Percentiles rank a stretch among this genome's conserved stretches.
Conservation (phyloP, 1,284 basidiomycete species). For the Ustilago curta region DNA sequence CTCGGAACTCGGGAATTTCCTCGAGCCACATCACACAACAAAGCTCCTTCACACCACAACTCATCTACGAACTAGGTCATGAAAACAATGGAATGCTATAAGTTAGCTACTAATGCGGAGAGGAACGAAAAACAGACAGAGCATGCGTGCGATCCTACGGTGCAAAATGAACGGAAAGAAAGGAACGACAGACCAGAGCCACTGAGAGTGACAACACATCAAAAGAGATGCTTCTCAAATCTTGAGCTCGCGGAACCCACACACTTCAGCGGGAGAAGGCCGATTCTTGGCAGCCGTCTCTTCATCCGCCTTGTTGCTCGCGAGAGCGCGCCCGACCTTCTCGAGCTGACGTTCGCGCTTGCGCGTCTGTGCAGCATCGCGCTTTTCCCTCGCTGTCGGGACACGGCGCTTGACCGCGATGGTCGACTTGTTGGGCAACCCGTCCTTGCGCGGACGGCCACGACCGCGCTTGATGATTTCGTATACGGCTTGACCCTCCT, state of each 20-base stretch:
- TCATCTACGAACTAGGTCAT: too few relatives aligned
- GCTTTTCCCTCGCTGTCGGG: conserved; percentile 46
- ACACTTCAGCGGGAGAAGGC: conserved; percentile 47
- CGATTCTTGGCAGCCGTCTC: conserved; percentile 11
- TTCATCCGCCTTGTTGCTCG: conserved; percentile 3
- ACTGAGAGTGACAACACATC: background rate
- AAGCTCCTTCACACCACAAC: too few relatives aligned
- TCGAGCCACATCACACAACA: too few relatives aligned
- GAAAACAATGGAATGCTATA: too few relatives aligned
- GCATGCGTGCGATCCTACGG: background rate
- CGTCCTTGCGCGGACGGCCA: conserved; percentile 49
- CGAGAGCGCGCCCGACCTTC: conserved; percentile 25
- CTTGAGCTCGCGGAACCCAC: conserved; percentile 59
- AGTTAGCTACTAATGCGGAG: too few relatives aligned
- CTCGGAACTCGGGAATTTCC: too few relatives aligned
- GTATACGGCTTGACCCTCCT: conserved; percentile 18
- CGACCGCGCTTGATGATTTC: conserved; percentile 51
- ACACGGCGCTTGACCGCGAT: conserved; percentile 43
- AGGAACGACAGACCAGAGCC: background rate
- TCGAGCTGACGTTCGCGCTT: conserved; percentile 50
- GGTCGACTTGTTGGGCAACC: conserved; percentile 52
- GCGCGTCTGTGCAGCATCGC: conserved; percentile 46
- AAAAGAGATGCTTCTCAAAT: conserved; percentile 24
- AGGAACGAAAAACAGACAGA: too few relatives aligned
- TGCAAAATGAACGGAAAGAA: background rate